Base-by-base conservation (phyloP, 352 stramenopile genomes). In the Pythium myriotylum region DNA sequence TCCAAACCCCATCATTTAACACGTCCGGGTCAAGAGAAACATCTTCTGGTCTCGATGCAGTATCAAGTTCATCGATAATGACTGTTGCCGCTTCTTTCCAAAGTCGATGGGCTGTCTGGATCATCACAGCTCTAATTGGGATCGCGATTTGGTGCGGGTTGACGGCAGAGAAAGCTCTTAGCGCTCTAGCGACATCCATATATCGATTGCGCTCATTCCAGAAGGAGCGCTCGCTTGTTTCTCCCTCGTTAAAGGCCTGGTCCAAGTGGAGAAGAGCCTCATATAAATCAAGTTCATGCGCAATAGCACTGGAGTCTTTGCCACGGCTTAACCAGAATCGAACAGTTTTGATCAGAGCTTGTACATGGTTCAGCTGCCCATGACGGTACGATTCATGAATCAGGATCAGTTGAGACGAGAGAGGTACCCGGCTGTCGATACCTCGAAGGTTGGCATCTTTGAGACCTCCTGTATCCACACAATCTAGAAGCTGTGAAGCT, bases 61-160 rank as follows among this genome's bases (percentile, higher is more conserved):
- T 42, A 27, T 88, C 76, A 7, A 88, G 32, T 17, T 77, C 65
- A 0, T 70, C 27, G 13, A 88, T 0, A 5, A 86, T 52, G 0
- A 68, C 64, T 2, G 50, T 14, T 1, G 49, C 65, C 17, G 66
- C 54, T 40, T 85, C 76, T 27, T 63, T 67, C 76, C 76, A 88
- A 20, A 60, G 14, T 13, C 59, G 49, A 24, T 49, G 32, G 7
- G 50, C 59, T 13, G 48, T 33, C 7, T 13, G 9, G 7, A 35
- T 40, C 5, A 66, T 14, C 2, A 45, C 27, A 14, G 59, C 59
- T 24, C 59, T 29, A 7, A 60, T 20, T 22, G 50, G 2, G 0
- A 32, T 51, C 0, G 42, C 9, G 29, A 60, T 12, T 2, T 20
- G 20, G 1, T 51, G 39, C n/a, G 24, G 37, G 23, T 39, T 41